Conservation (phyloP, 352 stramenopile species). For the Pythium brachiatum region DNA sequence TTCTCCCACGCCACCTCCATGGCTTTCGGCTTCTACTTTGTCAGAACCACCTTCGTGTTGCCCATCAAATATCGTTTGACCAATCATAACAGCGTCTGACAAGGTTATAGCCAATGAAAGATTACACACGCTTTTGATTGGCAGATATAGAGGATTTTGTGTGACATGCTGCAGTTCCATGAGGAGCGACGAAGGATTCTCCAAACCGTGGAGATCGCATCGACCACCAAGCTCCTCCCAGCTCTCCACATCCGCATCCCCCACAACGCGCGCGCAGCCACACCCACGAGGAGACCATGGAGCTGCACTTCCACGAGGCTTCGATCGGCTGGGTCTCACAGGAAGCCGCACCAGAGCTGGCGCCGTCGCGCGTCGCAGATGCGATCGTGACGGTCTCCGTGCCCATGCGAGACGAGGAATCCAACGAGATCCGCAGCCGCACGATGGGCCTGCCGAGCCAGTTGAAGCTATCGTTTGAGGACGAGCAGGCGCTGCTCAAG, state of each 20-base stretch:
- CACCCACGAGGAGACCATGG: conserved; percentile 6
- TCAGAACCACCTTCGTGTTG: background rate
- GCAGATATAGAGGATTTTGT: conserved; percentile 2
- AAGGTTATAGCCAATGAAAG: conserved; percentile 8
- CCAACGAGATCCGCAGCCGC: background rate
- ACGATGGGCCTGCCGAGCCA: conserved; percentile 31
- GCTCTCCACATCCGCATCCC: no score
- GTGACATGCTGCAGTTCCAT: conserved; percentile 24
- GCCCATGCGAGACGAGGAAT: conserved; percentile 6
- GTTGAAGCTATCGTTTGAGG: conserved; percentile 36
- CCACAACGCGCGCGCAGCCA: background rate
- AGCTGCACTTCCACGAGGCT: conserved; percentile 19
- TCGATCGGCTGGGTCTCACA: conserved; percentile 5
- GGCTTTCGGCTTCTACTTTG: background rate
- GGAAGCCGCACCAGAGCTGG: background rate
- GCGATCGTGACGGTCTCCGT: conserved; percentile 14
- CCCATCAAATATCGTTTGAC: conserved; percentile 1
- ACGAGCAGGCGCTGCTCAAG: conserved; percentile 36
- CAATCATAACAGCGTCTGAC: background rate
- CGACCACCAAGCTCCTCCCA: background rate
- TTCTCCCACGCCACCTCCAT: conserved; percentile 19
- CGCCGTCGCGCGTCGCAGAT: conserved; percentile 8
- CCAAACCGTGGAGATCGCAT: background rate
- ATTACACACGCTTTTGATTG: background rate
- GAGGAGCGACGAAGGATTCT: conserved; percentile 11